Evolutionary conservation across 2,329 filamentous ascomycete species (phyloP).

Genomic region (Claviceps pusilla): DNA sequence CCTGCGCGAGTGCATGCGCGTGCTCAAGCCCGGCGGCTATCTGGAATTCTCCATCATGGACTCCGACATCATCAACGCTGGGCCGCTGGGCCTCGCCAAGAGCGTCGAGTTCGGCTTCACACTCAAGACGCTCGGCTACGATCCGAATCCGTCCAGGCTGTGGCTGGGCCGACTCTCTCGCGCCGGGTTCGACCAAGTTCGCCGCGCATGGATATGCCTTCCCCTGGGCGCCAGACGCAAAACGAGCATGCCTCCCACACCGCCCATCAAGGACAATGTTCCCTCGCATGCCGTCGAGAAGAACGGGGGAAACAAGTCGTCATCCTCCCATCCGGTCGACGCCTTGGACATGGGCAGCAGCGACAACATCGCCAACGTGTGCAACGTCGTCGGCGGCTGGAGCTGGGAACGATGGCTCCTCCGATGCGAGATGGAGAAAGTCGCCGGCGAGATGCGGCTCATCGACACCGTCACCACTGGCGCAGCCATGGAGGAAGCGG

Average conservation of each 20-base stretch:
- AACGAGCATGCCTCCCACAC: slow-evolving; percentile 16
- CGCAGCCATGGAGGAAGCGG: slow-evolving; percentile 38
- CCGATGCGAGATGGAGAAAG: slow-evolving; percentile 69
- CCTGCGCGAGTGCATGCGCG: slow-evolving; percentile 71
- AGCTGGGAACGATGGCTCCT: slow-evolving; percentile 95
- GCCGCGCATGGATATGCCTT: slow-evolving; percentile 76
- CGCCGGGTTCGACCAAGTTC: slow-evolving; percentile 64
- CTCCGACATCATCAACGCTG: slow-evolving; percentile 75
- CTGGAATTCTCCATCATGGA: slow-evolving; percentile 85
- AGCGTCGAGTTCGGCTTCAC: slow-evolving; percentile 86
- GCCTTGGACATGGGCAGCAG: slow-evolving; percentile 53
- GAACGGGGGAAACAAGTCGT: slow-evolving; percentile 25
- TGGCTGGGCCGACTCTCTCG: slow-evolving; percentile 62
- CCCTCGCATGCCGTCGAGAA: slow-evolving; percentile 12
- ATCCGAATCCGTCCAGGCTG: slow-evolving; percentile 65
- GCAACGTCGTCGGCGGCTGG: slow-evolving; percentile 73
- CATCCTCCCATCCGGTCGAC: slow-evolving; percentile 38
- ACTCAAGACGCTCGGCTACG: slow-evolving; percentile 79
- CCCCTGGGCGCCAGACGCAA: slow-evolving; percentile 51
- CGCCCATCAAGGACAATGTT: slow-evolving; percentile 20
- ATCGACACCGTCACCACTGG: slow-evolving; percentile 37
- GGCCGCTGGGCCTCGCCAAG: slow-evolving; percentile 63
- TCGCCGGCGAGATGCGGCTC: slow-evolving; percentile 48
- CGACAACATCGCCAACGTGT: slow-evolving; percentile 56
- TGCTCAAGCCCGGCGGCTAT: slow-evolving; percentile 84